Percentiles rank a stretch among this genome's conserved stretches.
These are phyloP conservation scores for Aquilaria malaccensis DNA, from an alignment of 345 rosid genomes.

Conservation along the genomic window DNA sequence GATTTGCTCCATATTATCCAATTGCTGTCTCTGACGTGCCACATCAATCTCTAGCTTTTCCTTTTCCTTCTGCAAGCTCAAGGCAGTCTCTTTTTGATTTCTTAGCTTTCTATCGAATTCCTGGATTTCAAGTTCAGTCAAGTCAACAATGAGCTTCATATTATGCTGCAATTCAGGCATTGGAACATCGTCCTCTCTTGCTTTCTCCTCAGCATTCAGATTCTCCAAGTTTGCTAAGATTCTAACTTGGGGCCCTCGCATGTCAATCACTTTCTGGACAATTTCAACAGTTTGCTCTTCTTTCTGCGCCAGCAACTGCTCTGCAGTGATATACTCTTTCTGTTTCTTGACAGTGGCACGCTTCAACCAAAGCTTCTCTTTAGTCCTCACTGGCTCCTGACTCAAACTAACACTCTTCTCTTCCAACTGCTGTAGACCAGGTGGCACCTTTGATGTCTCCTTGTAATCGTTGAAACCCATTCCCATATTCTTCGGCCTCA, in stretches of 20 bases:
- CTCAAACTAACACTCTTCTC: slow-evolving; percentile 41
- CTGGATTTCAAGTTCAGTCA: slow-evolving; percentile 82
- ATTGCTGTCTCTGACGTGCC: slow-evolving; percentile 43
- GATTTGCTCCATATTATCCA: slow-evolving; percentile 59
- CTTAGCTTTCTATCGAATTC: slow-evolving; percentile 77
- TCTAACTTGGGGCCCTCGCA: slow-evolving; percentile 89
- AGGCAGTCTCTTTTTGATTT: slow-evolving; percentile 77
- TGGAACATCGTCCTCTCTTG: slow-evolving; percentile 75
- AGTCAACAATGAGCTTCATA: slow-evolving; percentile 63
- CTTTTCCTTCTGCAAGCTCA: slow-evolving; percentile 75
- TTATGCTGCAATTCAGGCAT: slow-evolving; percentile 96
- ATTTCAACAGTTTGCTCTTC: slow-evolving; percentile 72
- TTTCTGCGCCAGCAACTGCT: slow-evolving; percentile 69
- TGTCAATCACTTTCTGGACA: slow-evolving; percentile 83
- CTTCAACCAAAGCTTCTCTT: slow-evolving; percentile 66
- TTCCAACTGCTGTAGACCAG: slow-evolving; percentile 38
- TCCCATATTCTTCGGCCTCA: slow-evolving; percentile 93
- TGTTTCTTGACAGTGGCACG: slow-evolving; percentile 35
- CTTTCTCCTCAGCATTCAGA: slow-evolving; percentile 84
- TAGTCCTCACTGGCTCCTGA: slow-evolving; percentile 25
- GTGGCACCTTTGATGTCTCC: slow-evolving; percentile 44
- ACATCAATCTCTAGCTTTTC: slow-evolving; percentile 57
- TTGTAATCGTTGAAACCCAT: slow-evolving; percentile 85
- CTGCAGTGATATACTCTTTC: slow-evolving; percentile 49
- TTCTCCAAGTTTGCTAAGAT: slow-evolving; percentile 85